Base-by-base conservation (phyloP, 768 basidiomycete genomes). In the Kwoniella heveanensis region DNA sequence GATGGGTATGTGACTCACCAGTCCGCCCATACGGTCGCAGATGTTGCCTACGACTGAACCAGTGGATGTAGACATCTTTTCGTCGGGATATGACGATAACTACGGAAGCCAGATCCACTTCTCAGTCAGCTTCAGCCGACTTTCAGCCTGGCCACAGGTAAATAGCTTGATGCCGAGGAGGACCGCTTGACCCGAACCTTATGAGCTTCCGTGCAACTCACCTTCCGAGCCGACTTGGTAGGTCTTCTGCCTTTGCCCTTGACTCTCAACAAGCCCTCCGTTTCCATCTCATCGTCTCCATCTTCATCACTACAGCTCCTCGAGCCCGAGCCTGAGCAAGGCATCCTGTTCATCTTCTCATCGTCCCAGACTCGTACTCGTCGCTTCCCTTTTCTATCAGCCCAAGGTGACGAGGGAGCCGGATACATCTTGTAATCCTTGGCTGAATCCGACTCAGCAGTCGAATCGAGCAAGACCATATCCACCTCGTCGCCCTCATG, bases 221-320 rank as follows among this genome's bases (percentile, higher is more conserved):
- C 62, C 54, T 46, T 48, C 26, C 26, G 57, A 15, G 32, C 32
- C 30, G 26, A 44, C 24, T 57, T 64, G 29, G 49, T 37, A 22
- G 54, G 44, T 37, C 53, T 27, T 26, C 54, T 62, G 2, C 60
- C 60, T 22, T 39, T 54, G 10, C 39, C 37, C 37, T 57, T 51
- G 1, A 51, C 39, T 24, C 54, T 36, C n/a, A 64, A 26, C 46
- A 64, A 5, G 13, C 49, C 54, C 36, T 64, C 62, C 26, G 62
- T 57, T 24, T 64, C 62, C 54, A 56, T 56, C 49, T 64, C 55
- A 47, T 64, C 62, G 49, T 64, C 62, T 5, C 62, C 62, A 46
- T 64, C 62, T 2, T 37, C 50, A 2, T 50, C 54, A 6, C 25
- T 21, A 10, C 19, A 19, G 21, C 54, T 54, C 12, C 32, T 9